These are phyloP conservation scores for Byssothecium circinans DNA, from an alignment of 2,329 filamentous ascomycete species.

Conservation along the genomic window DNA sequence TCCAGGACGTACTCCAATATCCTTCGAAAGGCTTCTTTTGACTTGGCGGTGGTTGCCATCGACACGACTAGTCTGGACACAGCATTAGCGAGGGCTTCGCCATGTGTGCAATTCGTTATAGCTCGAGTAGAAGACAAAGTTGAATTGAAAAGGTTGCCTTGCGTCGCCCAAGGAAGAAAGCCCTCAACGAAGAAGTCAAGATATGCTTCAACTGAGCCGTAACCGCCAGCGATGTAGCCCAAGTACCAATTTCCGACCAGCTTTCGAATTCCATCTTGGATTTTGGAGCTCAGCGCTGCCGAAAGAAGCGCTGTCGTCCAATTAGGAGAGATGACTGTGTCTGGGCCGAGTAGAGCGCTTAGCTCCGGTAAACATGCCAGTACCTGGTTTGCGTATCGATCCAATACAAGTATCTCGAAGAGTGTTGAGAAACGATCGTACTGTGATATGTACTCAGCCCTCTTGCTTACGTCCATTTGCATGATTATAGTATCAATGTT, in stretches of 20 bases:
- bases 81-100: conserved; percentile 42
- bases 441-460: conserved; percentile 26
- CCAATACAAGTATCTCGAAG: conserved; percentile 53
- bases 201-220: conserved; percentile 20
- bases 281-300: conserved; percentile 43
- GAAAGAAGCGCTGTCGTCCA: conserved; percentile 50
- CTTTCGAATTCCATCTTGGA: conserved; percentile 52
- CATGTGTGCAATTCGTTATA: conserved; percentile 44
- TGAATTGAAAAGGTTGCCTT: conserved; percentile 49
- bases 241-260: conserved; percentile 52
- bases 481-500: conserved; percentile 31
- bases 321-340: conserved; percentile 40
- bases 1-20: conserved; percentile 43
- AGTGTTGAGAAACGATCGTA: conserved; percentile 50
- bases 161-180: conserved; percentile 52
- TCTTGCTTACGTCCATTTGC: conserved; percentile 18
- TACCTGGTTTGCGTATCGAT: conserved; percentile 54
- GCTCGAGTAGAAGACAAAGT: conserved; percentile 37
- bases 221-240: conserved; percentile 22
- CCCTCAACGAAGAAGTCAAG: conserved; percentile 43
- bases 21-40: conserved; percentile 25
- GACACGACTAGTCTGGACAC: conserved; percentile 35
- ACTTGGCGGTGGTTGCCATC: conserved; percentile 8
- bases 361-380: conserved; percentile 50
- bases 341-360: conserved; percentile 39